A percentile compares a stretch with the other conserved stretches of the same genome.
phyloP scores from a whole-genome alignment of 306 rosid species.

The Pyrus pyrifolia region DNA sequence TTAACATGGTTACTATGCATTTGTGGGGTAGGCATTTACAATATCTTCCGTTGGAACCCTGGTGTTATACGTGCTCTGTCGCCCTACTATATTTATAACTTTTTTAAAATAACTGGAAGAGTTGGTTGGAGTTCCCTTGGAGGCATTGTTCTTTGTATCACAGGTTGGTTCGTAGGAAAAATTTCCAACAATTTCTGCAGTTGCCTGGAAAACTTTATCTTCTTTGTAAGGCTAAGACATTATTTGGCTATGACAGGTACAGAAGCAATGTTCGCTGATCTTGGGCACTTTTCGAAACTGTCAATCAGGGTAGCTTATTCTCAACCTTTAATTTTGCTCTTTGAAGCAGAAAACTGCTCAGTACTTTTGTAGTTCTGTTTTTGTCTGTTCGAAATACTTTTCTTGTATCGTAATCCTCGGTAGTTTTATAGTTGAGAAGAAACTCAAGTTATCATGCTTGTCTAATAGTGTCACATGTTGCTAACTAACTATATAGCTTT shows the following conservation, averaged over 20 bases:
- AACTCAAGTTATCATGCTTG: not conserved
- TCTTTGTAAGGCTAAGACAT: not conserved
- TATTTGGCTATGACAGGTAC: conserved; percentile 10
- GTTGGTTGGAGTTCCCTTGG: conserved; percentile 20
- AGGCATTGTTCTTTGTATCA: conserved; percentile 19
- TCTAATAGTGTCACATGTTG: not conserved
- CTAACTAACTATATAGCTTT: not conserved
- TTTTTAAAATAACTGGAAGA: conserved; percentile 14
- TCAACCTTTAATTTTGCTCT: not conserved
- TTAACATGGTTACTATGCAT: conserved; percentile 14
- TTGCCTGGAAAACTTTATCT: not conserved
- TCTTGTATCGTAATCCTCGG: not conserved
- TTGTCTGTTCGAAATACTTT: not conserved
- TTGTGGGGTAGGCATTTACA: conserved; percentile 18
- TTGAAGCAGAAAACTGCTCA: not conserved
- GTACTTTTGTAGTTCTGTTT: not conserved
- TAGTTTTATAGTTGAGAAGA: not conserved
- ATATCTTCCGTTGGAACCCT: conserved; percentile 18
- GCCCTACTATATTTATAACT: conserved; percentile 9
- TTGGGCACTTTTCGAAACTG: conserved; percentile 28
- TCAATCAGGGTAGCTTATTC: conserved; percentile 9
- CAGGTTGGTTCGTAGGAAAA: conserved; percentile 1
- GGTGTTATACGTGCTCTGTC: conserved; percentile 12
- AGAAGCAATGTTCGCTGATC: conserved; percentile 34
- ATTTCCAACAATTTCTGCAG: not conserved